These are phyloP conservation scores for Aspergillus nidulans DNA, from an alignment of 495 filamentous ascomycete genomes.

Conservation along the genomic window DNA sequence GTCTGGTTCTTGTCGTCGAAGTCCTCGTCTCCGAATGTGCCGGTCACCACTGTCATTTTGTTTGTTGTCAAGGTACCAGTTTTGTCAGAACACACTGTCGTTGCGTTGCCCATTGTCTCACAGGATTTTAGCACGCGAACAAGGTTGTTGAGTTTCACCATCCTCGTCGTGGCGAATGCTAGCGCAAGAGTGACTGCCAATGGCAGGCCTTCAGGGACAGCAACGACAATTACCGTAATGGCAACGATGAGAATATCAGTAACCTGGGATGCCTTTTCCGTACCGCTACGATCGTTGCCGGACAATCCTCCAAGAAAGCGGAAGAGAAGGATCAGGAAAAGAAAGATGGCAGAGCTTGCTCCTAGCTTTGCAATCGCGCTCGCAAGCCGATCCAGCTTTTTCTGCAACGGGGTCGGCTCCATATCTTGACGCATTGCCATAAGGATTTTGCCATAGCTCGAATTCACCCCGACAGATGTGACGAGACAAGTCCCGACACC, in stretches of 20 bases:
- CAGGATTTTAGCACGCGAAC: slow-evolving; percentile 64
- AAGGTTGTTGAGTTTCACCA: slow-evolving; percentile 67
- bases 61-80: slow-evolving; percentile 68
- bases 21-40: slow-evolving; percentile 50
- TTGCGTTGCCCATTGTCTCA: slow-evolving; percentile 73
- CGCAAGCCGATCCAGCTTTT: slow-evolving; percentile 57
- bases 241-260: slow-evolving; percentile 64
- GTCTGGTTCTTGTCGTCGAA: slow-evolving; percentile 42
- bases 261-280: slow-evolving; percentile 68
- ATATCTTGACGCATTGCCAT: slow-evolving; percentile 85
- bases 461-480: slow-evolving; percentile 74
- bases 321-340: background rate
- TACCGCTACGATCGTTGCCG: slow-evolving; percentile 32
- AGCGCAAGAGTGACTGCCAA: slow-evolving; percentile 64
- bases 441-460: slow-evolving; percentile 78
- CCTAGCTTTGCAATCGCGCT: slow-evolving; percentile 59
- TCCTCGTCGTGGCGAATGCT: slow-evolving; percentile 64
- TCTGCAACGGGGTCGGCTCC: slow-evolving; percentile 61
- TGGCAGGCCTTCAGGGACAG: slow-evolving; percentile 66
- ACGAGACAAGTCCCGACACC: slow-evolving; percentile 80
- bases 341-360: slow-evolving; percentile 17
- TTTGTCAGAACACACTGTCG: slow-evolving; percentile 66
- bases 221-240: slow-evolving; percentile 67
- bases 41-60: slow-evolving; percentile 66
- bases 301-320: slow-evolving; percentile 1